Base-by-base conservation (phyloP, 441 rosid species). In the Biscutella auriculata region DNA sequence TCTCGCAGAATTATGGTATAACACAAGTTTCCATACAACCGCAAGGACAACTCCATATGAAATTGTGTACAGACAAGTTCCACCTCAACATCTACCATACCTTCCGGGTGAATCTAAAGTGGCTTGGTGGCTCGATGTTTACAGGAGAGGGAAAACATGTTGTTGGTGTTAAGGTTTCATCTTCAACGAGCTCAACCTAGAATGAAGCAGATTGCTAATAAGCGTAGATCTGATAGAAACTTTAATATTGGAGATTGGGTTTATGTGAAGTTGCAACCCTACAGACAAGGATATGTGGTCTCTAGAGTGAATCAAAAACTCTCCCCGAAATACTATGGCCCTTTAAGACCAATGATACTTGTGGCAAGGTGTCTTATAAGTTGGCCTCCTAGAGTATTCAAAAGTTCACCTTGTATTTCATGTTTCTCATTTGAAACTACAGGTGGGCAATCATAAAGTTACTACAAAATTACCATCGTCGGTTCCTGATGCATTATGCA, bases 1-100 rank as follows among this genome's bases (percentile, higher is more conserved):
- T 0, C 4, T 48, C 0, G 67, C 34, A 0, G 59, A 62, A 9
- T 62, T 1, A 5, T 62, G 50, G 58, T 62, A 51, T 5, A 51
- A 62, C 4, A 51, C 59, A 0, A 27, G 1, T 1, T 62, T 5
- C 7, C 51, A 62, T 6, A 6, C 51, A 0, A 4, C 41, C 0
- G 33, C 11, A 0, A 9, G 11, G 1, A 11, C 5, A 0, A 53
- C 53, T 0, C 54, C 55, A 19, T 19, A 19, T 19, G 23, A 19
- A 19, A 19, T 19, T 2, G 23, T 19, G 23, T 19, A 19, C 4
- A 4, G 4, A 19, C 23, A 19, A 19, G 2, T 4, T 19, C 23
- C 23, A 1, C 23, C 23, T 2, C 23, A 19, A 19, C 27, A 53
- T 17, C 5, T 53, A 1, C 45, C 58, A 1, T 53, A 53, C 16